Base-by-base conservation (phyloP, 306 rosid species). In the Sophora flavescens region DNA sequence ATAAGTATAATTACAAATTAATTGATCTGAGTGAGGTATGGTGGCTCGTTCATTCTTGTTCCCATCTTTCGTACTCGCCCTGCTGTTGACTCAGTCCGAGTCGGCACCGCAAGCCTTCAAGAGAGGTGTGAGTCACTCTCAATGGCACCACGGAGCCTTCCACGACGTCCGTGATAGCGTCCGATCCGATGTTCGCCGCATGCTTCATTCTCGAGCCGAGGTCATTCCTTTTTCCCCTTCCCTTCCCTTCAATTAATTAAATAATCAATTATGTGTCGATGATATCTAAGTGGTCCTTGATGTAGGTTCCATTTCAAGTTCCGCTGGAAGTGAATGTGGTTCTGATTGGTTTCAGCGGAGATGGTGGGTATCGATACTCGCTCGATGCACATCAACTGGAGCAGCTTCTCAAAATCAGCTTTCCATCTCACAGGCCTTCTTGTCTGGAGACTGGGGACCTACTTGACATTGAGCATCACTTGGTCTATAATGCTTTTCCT, bases 151-250 rank as follows among this genome's bases (percentile, higher is more conserved):
- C 71, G 82, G 97, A 2, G 97, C 97, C 80, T 95, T 95, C 86
- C 99, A 90, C 78, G 96, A 91, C 83, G 97, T 95, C 69, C 78
- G 90, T 8, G 92, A 91, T 6, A 72, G 62, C 72, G 86, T 95
- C 69, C 96, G 96, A 83, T 83, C 91, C 80, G 96, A 92, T 30
- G 89, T 92, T 70, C 99, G 92, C 71, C 96, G 96, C 82, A 89
- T 92, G 99, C 93, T 95, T 51, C 99, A 95, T 72, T 81, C 97
- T 78, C 96, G 97, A 12, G 97, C 99, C 8, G 99, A 95, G 98
- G 98, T 95, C 61, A 2, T 51, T 65, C 30, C 28, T 64, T 9
- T 35, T 32, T n/a, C 10, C 33, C 8, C 22, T 50, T 33, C 17
- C 30, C 4, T 11, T 41, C 17, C 45, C 4, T 11, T 41, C 45